Evolutionary conservation across 257 asterid genomes (phyloP), one percentile per base, ranked within the genome.

Genomic region (Ajuga chamaepitys): DNA sequence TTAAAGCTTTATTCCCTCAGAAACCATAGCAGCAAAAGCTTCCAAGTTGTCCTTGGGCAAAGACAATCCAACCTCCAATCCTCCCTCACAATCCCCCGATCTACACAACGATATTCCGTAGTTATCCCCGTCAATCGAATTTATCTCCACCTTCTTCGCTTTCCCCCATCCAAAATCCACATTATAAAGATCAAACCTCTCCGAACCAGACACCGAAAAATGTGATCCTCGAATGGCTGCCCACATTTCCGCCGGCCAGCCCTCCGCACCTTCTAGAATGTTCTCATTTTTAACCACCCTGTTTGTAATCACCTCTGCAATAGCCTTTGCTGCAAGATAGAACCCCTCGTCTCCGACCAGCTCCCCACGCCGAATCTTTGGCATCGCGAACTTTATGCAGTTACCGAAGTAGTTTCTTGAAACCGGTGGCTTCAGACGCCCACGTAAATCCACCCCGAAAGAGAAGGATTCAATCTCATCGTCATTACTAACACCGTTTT

Each of bases 101-200:
- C 50, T 76, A 16, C 70, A 53, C 30, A 80, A 17, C 4, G 85
- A 80, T 16, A 77, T 25, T 1, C 77, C 56, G 14, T 62, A 66
- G 1, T 48, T 80, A 54, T 68, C 76, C 50, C n/a, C 76, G 70
- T 77, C 82, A 6, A 74, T 74, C 14, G 82, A 73, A 3, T 66
- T 40, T 7, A 74, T 74, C 21, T 80, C 85, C 6, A 76, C 45
- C 48, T 80, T 76, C 45, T 21, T 30, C n/a, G 78, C 78, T 7
- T 47, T 70, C 13, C 85, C 85, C 80, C 80, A 76, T 52, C 85
- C 82, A 2, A 80, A 80, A 73, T 80, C 85, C 59, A 48, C 35
- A 2, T 67, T 61, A 9, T 80, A 80, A 0, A 63, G 54, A 11
- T 54, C 77, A 42, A 80, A 2, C 24, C 71, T 74, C 3, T 80